phyloP scores from a whole-genome alignment of 768 basidiomycete genomes.

The Boletus eberwhitei region DNA sequence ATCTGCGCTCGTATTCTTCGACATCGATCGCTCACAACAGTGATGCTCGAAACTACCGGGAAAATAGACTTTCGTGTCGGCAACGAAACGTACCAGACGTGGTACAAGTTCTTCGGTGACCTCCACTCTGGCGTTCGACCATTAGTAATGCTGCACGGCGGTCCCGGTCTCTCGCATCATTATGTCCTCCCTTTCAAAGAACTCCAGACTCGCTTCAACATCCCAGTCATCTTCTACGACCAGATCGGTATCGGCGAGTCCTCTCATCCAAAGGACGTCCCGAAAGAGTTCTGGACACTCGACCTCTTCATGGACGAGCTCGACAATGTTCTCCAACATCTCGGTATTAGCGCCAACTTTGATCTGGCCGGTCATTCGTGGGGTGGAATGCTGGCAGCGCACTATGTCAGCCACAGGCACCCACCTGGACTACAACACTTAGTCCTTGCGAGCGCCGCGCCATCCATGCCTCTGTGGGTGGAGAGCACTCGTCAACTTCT shows the following conservation, averaged over 20 bases:
- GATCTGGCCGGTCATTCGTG: constrained; percentile 54
- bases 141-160: constrained; percentile 45
- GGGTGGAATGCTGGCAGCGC: constrained; percentile 51
- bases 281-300: constrained; percentile 39
- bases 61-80: constrained; percentile 20
- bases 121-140: constrained; percentile 33
- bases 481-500: constrained; percentile 26
- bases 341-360: constrained; percentile 41
- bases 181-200: constrained; percentile 40
- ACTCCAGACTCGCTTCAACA: constrained; percentile 28
- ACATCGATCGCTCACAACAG: background rate
- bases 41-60: constrained; percentile 23
- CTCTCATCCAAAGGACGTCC: constrained; percentile 34
- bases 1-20: background rate
- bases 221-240: constrained; percentile 50
- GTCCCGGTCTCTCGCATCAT: constrained; percentile 38
- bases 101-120: constrained; percentile 44
- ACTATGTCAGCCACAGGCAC: constrained; percentile 38
- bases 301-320: constrained; percentile 55
- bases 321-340: constrained; percentile 41
- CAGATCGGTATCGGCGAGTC: constrained; percentile 47
- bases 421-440: constrained; percentile 38
- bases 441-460: constrained; percentile 32
- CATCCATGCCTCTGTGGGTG: constrained; percentile 30
- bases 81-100: constrained; percentile 36